These are phyloP conservation scores for Hyaloscypha finlandica DNA, from an alignment of 495 filamentous ascomycete genomes.

Conservation along the genomic window DNA sequence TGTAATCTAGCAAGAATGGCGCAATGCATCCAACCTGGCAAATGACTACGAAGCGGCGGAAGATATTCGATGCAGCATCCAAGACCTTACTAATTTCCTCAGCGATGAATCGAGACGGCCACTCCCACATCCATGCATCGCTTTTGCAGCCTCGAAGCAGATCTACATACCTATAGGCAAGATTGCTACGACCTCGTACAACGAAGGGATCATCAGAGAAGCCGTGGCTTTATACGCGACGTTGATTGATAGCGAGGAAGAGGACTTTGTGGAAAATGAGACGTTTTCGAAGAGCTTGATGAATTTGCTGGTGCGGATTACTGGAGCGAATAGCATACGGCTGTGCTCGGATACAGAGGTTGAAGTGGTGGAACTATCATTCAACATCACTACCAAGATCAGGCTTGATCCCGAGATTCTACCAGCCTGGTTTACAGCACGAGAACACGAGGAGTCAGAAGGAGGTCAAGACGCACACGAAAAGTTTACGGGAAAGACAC, in stretches of 20 bases:
- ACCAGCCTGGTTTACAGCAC: slow-evolving; percentile 79
- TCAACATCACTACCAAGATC: slow-evolving; percentile 94
- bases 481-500: slow-evolving; percentile 79
- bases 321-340: slow-evolving; percentile 60
- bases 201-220: slow-evolving; percentile 77
- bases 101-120: slow-evolving; percentile 87
- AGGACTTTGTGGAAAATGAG: slow-evolving; percentile 83
- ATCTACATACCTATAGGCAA: slow-evolving; percentile 86
- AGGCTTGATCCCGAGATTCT: slow-evolving; percentile 82
- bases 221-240: slow-evolving; percentile 84
- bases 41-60: slow-evolving; percentile 55
- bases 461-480: slow-evolving; percentile 46
- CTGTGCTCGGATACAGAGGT: slow-evolving; percentile 72
- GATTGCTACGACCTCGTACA: slow-evolving; percentile 75
- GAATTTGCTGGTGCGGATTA: slow-evolving; percentile 70
- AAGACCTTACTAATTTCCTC: slow-evolving; percentile 74
- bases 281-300: slow-evolving; percentile 83
- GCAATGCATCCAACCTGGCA: slow-evolving; percentile 58
- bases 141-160: slow-evolving; percentile 79
- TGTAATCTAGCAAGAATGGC: slow-evolving; percentile 73
- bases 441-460: slow-evolving; percentile 29
- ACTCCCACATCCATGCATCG: slow-evolving; percentile 83
- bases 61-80: slow-evolving; percentile 51
- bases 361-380: slow-evolving; percentile 85
- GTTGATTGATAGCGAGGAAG: slow-evolving; percentile 92